Percentiles rank a stretch among this genome's conserved stretches.
Evolutionary conservation across 345 rosid species (phyloP).

Genomic region (Geranium brycei): DNA sequence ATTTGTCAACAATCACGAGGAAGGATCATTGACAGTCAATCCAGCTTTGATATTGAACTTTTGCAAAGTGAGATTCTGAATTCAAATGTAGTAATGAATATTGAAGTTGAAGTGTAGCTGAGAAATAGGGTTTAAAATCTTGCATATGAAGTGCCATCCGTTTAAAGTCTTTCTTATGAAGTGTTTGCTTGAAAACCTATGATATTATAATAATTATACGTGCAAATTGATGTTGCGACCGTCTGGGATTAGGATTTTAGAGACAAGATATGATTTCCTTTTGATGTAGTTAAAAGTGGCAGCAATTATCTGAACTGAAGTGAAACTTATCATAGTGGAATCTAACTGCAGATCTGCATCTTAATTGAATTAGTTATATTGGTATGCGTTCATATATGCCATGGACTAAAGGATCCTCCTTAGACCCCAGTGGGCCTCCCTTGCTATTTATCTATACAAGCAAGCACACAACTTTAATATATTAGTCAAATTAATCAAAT

Average conservation of each 20-base stretch:
- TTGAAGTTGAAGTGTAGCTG: background rate
- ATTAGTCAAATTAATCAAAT: background rate
- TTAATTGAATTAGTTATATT: no score
- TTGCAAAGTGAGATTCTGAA: no score
- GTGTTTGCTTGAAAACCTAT: background rate
- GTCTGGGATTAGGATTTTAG: background rate
- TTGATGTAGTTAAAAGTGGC: background rate
- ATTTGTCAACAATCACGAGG: no score
- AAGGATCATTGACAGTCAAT: no score
- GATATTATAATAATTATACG: background rate
- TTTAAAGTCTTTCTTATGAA: no score
- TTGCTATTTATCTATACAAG: no score
- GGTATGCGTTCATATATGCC: background rate
- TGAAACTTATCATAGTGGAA: background rate
- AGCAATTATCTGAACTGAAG: background rate
- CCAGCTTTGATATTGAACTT: no score
- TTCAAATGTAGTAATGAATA: no score
- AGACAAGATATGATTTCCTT: no score
- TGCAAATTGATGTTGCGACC: background rate
- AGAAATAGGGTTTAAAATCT: background rate
- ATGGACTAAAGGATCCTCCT: background rate
- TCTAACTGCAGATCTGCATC: background rate
- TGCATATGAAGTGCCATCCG: background rate
- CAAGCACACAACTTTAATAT: background rate
- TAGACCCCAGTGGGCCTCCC: background rate